These are phyloP conservation scores for Dalbergia cultrata DNA, from an alignment of 306 rosid species.

Conservation along the genomic window DNA sequence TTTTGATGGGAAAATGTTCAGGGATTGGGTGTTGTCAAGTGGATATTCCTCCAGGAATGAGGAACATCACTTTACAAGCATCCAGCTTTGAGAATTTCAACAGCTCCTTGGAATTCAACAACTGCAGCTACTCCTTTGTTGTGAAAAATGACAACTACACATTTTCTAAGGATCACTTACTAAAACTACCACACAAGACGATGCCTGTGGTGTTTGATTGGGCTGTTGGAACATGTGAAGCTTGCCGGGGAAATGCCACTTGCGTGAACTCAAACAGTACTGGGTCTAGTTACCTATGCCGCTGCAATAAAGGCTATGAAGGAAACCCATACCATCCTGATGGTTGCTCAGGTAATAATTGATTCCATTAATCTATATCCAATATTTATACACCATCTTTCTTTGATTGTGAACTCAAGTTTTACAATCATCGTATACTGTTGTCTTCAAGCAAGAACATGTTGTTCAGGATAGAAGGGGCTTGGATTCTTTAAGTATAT, in stretches of 20 bases:
- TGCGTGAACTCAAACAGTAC: background rate
- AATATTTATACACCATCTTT: background rate
- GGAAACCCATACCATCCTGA: slow-evolving; percentile 17
- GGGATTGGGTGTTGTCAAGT: slow-evolving; percentile 44
- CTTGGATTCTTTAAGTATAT: no score
- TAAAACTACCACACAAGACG: fast-evolving
- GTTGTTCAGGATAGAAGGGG: no score
- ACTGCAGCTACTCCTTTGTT: slow-evolving; percentile 33
- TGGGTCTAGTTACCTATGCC: slow-evolving; percentile 33
- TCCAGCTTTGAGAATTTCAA: background rate
- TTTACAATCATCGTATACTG: no score
- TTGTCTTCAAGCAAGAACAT: no score
- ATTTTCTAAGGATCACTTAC: background rate
- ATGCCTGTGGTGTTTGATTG: slow-evolving; percentile 51
- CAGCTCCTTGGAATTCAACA: background rate
- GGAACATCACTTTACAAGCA: background rate
- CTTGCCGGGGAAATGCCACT: background rate
- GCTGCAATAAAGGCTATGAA: background rate
- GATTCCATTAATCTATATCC: background rate
- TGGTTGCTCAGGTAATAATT: slow-evolving; percentile 29
- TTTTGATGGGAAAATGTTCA: background rate
- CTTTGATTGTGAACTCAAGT: no score
- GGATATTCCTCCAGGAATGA: slow-evolving; percentile 13
- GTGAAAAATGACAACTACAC: slow-evolving; percentile 33
- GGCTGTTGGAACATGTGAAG: slow-evolving; percentile 41